Base-by-base conservation (phyloP, 1,284 basidiomycete genomes). In the Pholiota adiposa region DNA sequence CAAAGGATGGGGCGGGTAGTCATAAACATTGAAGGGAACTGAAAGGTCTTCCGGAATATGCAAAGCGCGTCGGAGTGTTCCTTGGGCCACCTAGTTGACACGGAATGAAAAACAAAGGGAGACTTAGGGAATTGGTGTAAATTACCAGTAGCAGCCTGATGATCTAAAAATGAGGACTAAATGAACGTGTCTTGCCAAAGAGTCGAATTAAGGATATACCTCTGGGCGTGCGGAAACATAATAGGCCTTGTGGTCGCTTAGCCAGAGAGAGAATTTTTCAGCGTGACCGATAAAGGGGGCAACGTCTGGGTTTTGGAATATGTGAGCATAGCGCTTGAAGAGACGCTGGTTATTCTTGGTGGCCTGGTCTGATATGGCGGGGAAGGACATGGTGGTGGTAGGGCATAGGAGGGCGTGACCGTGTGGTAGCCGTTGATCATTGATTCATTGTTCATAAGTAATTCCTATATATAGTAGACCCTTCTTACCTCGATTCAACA, bases 141-240 rank as follows among this genome's bases (percentile, higher is more conserved):
- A 31, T 59, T 60, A 77, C 77, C 66, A 72, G 60, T 25, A 78
- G 66, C 21, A 78, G 66, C 33, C 66, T 71, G 19, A 77, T 49
- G 54, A 79, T 78, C 76, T 78, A 59, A 44, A 19, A 43, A 44
- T n/a, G 38, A 9, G 48, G 29, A 14, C 4, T 21, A 48, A 14
- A 27, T 53, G 36, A 54, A 41, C 55, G 25, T 11, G 51, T 54
- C 19, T 31, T 6, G 27, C 27, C 44, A 51, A 29, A 27, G 29
- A 31, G 9, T 23, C 9, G 43, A 51, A 21, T 31, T 18, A 56
- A 12, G 29, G 48, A 6, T 67, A 54, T 60, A 80, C 80, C 68
- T 76, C 71, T 36, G 73, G 74, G 36, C 77, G 70, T 41, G 78
- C 79, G 27, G 65, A 67, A 1, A 64, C 29, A 60, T 82, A 82